Conservation (phyloP, 805 yeast species). For the Yamadazyma olivae region DNA sequence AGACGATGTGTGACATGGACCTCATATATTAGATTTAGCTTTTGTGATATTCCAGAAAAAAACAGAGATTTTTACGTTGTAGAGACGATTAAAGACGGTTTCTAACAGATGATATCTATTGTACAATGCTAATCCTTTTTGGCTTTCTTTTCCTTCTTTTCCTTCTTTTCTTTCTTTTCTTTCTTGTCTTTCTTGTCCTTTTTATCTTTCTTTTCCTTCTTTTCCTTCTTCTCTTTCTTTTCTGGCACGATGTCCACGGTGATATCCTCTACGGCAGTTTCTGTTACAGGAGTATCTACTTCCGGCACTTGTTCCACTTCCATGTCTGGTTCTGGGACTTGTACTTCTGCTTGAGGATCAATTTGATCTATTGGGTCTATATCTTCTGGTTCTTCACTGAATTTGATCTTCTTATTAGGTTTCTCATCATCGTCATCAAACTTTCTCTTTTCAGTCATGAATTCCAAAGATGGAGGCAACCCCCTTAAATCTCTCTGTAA, state of each 20-base stretch:
- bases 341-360: no score
- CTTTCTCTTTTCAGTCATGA: slow-evolving; percentile 19
- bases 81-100: no score
- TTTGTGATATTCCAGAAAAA: no score
- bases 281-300: no score
- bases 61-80: no score
- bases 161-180: slow-evolving; percentile 21
- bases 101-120: no score
- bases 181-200: slow-evolving; percentile 22
- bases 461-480: slow-evolving; percentile 54
- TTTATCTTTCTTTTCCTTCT: slow-evolving; percentile 19
- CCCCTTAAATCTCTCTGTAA: slow-evolving; percentile 79
- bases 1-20: no score
- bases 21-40: no score
- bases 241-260: no score
- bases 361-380: slow-evolving; percentile 4
- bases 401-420: slow-evolving; percentile 22
- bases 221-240: slow-evolving; percentile 15
- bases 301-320: no score
- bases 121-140: slow-evolving; percentile 19
- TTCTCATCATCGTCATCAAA: slow-evolving; percentile 21
- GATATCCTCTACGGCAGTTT: background rate
- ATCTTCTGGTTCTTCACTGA: slow-evolving; percentile 20
- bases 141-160: slow-evolving; percentile 16
- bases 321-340: no score